Conservation (phyloP, 768 basidiomycete species). For the Russula vinacea region DNA sequence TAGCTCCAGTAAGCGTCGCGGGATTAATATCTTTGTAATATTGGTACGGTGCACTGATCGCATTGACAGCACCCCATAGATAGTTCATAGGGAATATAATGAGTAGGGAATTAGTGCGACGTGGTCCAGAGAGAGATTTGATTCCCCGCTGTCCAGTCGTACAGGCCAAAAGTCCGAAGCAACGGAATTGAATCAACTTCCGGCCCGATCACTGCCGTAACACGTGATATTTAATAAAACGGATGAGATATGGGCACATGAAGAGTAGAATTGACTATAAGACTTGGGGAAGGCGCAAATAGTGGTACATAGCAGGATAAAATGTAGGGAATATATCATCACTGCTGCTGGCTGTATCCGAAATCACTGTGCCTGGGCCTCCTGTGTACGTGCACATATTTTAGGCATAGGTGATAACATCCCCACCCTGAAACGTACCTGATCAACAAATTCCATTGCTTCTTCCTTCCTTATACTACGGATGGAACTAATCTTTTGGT, state of each 20-base stretch:
- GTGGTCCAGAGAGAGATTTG: not conserved
- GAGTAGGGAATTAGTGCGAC: not conserved
- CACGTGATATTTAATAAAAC: too few species aligned
- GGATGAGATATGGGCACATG: too few species aligned
- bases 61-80: conserved; percentile 78
- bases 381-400: conserved; percentile 35
- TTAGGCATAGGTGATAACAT: conserved; percentile 1
- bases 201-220: conserved; percentile 3
- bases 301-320: not conserved
- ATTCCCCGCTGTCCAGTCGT: not conserved
- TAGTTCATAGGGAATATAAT: conserved; percentile 62
- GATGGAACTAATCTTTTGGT: conserved; percentile 91
- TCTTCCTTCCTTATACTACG: conserved; percentile 83
- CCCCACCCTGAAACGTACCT: conserved; percentile 44
- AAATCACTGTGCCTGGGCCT: conserved; percentile 48
- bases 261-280: not conserved
- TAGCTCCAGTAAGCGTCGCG: conserved; percentile 94
- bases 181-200: not conserved
- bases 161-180: not conserved
- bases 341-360: not conserved
- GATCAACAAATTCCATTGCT: conserved; percentile 92
- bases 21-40: conserved; percentile 96
- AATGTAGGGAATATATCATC: not conserved
- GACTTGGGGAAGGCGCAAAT: not conserved
- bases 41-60: conserved; percentile 82